Base-by-base conservation (phyloP, 1,139 yeast species). In the Eremothecium gossypii region DNA sequence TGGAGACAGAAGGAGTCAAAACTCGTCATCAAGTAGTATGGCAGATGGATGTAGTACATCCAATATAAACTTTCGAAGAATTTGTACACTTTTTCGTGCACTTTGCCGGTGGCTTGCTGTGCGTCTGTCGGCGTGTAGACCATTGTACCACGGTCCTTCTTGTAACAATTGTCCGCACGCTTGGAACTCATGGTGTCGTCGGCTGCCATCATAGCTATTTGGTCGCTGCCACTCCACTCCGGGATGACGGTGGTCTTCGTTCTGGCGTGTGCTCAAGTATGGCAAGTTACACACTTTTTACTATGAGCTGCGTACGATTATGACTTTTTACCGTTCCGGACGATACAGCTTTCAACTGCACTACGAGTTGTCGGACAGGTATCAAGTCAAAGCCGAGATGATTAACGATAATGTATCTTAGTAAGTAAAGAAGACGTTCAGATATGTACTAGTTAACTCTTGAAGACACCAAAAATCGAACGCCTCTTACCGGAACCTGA, bases 41-140 rank as follows among this genome's bases (percentile, higher is more conserved):
- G 71, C 37, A 67, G 48, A 48, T 67, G 70, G 27, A 67, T 59
- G 42, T 66, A 67, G 46, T 67, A 67, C 40, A 61, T 64, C 71
- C 71, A 67, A 45, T 64, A 67, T 13, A 64, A 42, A 32, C 51
- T 56, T 23, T 49, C 50, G 10, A 57, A 44, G 14, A 52, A 44
- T 30, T 55, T 39, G 2, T 40, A 27, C 7, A 46, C 30, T 27
- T 37, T 41, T 34, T 40, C 46, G 27, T 30, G 33, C 14, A 46
- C 23, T 13, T 45, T 40, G 14, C 48, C 48, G 2, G 34, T 41
- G 32, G 48, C 41, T 28, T 37, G 38, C 33, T 47, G 48, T 10
- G 41, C 42, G 23, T 48, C 44, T 5, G 50, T 47, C 8, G 49
- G 48, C 13, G 43, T 32, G 34, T 45, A 47, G 2, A 41, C 30